Evolutionary conservation across 1,284 basidiomycete species (phyloP).

Genomic region (Leccinum ponderosum): DNA sequence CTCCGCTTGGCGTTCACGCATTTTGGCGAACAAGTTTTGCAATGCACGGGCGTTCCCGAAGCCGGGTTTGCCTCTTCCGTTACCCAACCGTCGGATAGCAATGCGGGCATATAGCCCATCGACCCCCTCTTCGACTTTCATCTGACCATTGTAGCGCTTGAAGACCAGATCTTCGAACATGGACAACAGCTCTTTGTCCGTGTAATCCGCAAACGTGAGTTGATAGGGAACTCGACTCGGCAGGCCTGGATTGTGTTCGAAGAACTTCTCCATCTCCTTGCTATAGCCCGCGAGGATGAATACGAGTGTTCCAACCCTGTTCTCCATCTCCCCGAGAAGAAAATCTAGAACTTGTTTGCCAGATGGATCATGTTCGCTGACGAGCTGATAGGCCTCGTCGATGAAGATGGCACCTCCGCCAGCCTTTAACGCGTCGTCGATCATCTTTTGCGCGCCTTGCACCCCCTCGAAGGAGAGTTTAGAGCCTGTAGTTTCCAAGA

Average conservation of each 20-base stretch:
- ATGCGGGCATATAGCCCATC: slow-evolving; percentile 58
- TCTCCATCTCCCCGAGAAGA: slow-evolving; percentile 71
- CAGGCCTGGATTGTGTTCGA: slow-evolving; percentile 70
- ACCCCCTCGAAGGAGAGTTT: slow-evolving; percentile 59
- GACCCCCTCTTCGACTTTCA: slow-evolving; percentile 56
- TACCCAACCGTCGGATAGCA: slow-evolving; percentile 49
- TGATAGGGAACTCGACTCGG: slow-evolving; percentile 61
- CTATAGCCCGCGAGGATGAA: slow-evolving; percentile 71
- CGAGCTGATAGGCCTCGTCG: slow-evolving; percentile 70
- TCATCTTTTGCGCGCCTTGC: slow-evolving; percentile 45
- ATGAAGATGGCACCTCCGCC: slow-evolving; percentile 67
- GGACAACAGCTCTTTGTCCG: slow-evolving; percentile 49
- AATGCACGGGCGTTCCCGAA: slow-evolving; percentile 68
- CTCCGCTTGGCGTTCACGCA: slow-evolving; percentile 46
- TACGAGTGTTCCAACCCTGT: slow-evolving; percentile 59
- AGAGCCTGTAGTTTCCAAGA: slow-evolving; percentile 63
- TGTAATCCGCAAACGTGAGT: slow-evolving; percentile 63
- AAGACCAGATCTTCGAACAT: slow-evolving; percentile 53
- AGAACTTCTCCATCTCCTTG: slow-evolving; percentile 73
- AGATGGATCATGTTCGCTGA: slow-evolving; percentile 42
- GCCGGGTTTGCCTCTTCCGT: slow-evolving; percentile 51
- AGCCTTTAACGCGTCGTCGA: slow-evolving; percentile 47
- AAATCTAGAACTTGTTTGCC: slow-evolving; percentile 63
- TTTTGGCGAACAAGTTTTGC: slow-evolving; percentile 45
- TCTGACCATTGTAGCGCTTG: slow-evolving; percentile 47